phyloP scores from a whole-genome alignment of 2,329 filamentous ascomycete species.

The Xylaria sp. region DNA sequence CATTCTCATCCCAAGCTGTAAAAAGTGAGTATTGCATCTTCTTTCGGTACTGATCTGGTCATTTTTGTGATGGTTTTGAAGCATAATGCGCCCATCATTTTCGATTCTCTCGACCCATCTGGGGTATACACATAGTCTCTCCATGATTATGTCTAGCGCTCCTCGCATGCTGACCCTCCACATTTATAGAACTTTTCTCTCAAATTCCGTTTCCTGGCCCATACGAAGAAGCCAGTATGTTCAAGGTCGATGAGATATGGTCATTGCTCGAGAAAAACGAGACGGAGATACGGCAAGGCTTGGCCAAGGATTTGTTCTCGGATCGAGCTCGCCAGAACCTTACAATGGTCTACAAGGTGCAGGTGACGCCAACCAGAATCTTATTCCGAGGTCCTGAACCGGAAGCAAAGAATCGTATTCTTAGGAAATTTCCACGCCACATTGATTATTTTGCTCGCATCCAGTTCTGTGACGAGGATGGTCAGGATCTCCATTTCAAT shows the following conservation, averaged over 20 bases:
- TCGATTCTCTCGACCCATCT: conserved; percentile 24
- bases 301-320: conserved; percentile 34
- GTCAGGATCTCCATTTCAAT: conserved; percentile 66
- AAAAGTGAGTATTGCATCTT: conserved; percentile 20
- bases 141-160: not conserved
- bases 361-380: conserved; percentile 65
- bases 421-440: conserved; percentile 67
- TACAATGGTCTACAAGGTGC: conserved; percentile 58
- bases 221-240: conserved; percentile 50
- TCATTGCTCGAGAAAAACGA: conserved; percentile 51
- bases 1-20: conserved; percentile 56
- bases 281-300: conserved; percentile 40
- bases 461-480: conserved; percentile 76
- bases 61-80: no score
- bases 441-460: conserved; percentile 72
- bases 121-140: not conserved
- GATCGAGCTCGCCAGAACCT: conserved; percentile 48
- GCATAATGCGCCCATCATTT: no score
- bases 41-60: no score
- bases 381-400: conserved; percentile 65
- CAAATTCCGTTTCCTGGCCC: conserved; percentile 62
- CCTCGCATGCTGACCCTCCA: not conserved
- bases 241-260: conserved; percentile 40
- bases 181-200: conserved; percentile 47
- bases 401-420: conserved; percentile 72